Base-by-base conservation (phyloP, 179 eudicot species). In the Silene noctiflora region DNA sequence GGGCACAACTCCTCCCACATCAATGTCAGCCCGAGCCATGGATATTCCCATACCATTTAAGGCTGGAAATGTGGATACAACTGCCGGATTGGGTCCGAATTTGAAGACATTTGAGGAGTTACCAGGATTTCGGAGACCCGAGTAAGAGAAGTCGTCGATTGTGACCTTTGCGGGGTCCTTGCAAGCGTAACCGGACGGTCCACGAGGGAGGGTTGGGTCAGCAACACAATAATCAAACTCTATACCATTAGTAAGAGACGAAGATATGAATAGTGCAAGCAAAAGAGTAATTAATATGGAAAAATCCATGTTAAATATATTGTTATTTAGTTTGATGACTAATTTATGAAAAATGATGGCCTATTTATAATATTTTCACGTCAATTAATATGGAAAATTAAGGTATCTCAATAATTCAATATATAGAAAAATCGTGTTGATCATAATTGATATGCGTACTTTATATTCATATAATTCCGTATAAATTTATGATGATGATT, bases 1-100 rank as follows among this genome's bases (percentile, higher is more conserved):
- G 19, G 73, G 73, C 12, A 22, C 73, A 11, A 39, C 73, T 4
- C 73, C 73, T 13, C 73, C 73, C 0, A 70, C 72, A 0, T 13
- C 72, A 3, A 39, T 0, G 72, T 68, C 72, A 0, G 56, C 55
- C 0, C 72, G 55, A 14, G 22, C 72, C 14, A 68, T 16, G 21
- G 69, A 29, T 31, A 66, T 5, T 13, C n/a, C 72, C 72, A 68
- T 39, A 4, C 72, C 72, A 4, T 39, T 68, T 4, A 68, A 12
- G 9, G 20, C 73, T 1, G 73, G 73, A 33, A 69, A 69, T 1
- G 4, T 3, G 3, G 17, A 16, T 29, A 0, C 60, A 13, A 21
- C 0, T 0, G 73, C 29, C 9, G 31, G 14, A 3, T 27, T 20
- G 31, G 31, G 31, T 3, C 58, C 58, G 73, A 48, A 24, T 63